Evolutionary conservation across 352 stramenopile genomes (phyloP).

Genomic region (Globisporangium emineosum): DNA sequence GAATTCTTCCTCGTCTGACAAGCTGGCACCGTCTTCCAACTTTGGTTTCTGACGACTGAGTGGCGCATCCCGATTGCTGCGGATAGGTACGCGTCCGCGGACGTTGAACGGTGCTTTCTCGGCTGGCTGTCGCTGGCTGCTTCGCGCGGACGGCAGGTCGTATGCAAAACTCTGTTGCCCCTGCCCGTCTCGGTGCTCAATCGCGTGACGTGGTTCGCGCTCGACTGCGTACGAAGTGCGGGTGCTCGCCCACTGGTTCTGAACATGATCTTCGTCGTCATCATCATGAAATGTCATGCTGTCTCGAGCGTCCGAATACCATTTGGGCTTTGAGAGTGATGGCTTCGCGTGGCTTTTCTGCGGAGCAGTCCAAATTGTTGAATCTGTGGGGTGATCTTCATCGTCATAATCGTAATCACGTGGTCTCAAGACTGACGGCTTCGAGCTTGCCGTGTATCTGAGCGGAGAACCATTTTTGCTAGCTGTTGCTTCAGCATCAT

Average conservation of each 20-base stretch:
- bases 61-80: constrained; percentile 5
- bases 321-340: background rate
- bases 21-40: constrained; percentile 9
- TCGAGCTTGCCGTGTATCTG: background rate
- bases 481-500: background rate
- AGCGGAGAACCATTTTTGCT: background rate
- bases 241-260: constrained; percentile 14
- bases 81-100: constrained; percentile 42
- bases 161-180: too few species aligned
- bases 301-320: background rate
- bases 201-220: background rate
- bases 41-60: background rate
- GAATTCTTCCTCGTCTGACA: constrained; percentile 3
- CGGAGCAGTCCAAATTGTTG: too few species aligned
- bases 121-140: background rate
- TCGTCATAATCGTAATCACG: background rate
- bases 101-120: constrained; percentile 18
- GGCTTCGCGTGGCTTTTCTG: too few species aligned
- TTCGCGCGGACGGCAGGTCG: background rate
- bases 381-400: too few species aligned
- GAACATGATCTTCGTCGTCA: constrained; percentile 7
- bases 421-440: background rate
- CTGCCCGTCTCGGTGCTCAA: background rate
- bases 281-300: background rate
- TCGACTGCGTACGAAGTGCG: constrained; percentile 7